Conservation (phyloP, 257 asterid genomes). For the Scutellaria galericulata region DNA sequence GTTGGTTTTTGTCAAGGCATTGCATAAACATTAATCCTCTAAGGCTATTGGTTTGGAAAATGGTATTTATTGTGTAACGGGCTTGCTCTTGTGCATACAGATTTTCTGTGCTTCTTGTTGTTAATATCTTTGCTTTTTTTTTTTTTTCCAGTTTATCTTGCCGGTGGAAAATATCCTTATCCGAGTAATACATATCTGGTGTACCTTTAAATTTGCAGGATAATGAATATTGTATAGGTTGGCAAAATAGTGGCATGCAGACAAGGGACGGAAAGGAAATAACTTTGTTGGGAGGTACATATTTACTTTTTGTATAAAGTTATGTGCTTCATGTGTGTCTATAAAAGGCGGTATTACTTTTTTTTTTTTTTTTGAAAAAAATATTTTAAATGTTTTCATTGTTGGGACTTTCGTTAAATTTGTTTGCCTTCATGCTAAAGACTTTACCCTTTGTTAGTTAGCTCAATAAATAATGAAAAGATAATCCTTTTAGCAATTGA, state of each 20-base stretch:
- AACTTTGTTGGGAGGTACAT: conserved; percentile 75
- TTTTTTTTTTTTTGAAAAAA: background rate
- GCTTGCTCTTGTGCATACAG: background rate
- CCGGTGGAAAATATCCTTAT: background rate
- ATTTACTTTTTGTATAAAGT: background rate
- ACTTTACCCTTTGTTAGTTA: background rate
- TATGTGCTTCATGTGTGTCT: background rate
- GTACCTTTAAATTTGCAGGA: conserved; percentile 47
- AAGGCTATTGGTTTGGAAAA: background rate
- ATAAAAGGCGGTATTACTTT: background rate
- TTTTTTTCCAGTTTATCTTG: background rate
- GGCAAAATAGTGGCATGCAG: conserved; percentile 64
- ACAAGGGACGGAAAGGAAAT: conserved; percentile 62
- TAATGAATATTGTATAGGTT: conserved; percentile 71
- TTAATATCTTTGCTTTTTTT: background rate
- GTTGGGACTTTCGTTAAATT: background rate
- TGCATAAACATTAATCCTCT: background rate
- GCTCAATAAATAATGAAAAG: conserved; percentile 7
- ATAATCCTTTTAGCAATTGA: conserved; percentile 1
- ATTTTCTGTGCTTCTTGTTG: background rate
- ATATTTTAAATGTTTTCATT: background rate
- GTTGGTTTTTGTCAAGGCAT: conserved; percentile 9
- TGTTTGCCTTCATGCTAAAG: background rate
- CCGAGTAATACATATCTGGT: background rate
- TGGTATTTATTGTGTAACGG: background rate